Percentiles rank a stretch among this genome's conserved stretches.
Conservation (phyloP, 31 red algal genomes). For the Pterothamnion heteromorphum region DNA sequence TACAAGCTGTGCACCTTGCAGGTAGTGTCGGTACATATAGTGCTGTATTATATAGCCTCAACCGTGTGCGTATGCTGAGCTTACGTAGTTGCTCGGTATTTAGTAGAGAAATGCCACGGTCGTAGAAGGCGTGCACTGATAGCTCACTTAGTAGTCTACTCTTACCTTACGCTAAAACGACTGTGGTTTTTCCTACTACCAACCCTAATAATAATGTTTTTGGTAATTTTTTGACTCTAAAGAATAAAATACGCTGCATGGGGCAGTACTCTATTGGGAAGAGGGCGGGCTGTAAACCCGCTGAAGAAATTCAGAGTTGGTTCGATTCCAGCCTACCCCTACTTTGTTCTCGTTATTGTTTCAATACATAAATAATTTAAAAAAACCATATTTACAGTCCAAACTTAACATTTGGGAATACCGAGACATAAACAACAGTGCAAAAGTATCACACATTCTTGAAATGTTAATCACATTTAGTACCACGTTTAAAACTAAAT, state of each 20-base stretch:
- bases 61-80: neutral
- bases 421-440: neutral
- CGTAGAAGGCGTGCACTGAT: neutral
- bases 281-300: neutral
- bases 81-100: neutral
- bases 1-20: neutral
- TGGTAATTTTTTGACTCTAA: neutral
- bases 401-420: neutral
- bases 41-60: neutral
- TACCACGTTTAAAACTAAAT: neutral
- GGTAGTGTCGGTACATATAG: neutral
- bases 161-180: neutral
- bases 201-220: slow-evolving; percentile 18
- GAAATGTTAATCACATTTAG: neutral
- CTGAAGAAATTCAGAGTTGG: neutral
- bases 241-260: neutral
- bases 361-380: neutral
- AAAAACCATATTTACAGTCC: neutral
- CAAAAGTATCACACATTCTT: neutral
- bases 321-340: neutral
- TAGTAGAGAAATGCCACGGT: neutral
- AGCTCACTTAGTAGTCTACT: neutral
- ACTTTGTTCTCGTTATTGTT: neutral
- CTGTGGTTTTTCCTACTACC: neutral
- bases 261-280: neutral